Conservation (phyloP, 2,329 filamentous ascomycete genomes). For the Curvularia hawaiiensis region DNA sequence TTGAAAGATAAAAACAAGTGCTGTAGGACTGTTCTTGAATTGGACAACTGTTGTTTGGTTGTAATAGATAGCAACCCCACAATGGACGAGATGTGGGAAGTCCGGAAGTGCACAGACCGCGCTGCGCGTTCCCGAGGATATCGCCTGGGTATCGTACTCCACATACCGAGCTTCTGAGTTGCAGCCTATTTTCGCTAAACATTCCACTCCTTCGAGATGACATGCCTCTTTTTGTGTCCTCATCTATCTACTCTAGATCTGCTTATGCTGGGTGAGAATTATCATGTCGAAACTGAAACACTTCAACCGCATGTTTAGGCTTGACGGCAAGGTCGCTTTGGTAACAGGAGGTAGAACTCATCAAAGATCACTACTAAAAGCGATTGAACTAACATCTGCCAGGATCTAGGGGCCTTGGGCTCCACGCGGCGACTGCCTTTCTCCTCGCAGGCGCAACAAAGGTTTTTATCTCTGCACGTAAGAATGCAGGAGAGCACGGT, state of each 20-base stretch:
- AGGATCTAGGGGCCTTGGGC: slow-evolving; percentile 50
- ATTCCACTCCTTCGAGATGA: slow-evolving; percentile 20
- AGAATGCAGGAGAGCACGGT: slow-evolving; percentile 45
- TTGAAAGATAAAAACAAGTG: not conserved
- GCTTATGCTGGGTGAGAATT: slow-evolving; percentile 2
- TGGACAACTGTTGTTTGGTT: not conserved
- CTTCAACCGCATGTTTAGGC: slow-evolving; percentile 44
- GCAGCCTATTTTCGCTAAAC: slow-evolving; percentile 17
- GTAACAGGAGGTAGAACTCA: slow-evolving; percentile 40
- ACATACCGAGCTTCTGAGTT: slow-evolving; percentile 28
- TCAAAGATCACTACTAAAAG: not conserved
- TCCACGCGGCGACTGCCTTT: slow-evolving; percentile 48
- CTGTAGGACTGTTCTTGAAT: not conserved
- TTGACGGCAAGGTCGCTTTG: slow-evolving; percentile 47
- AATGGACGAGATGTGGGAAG: slow-evolving; percentile 17
- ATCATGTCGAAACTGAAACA: slow-evolving; percentile 41
- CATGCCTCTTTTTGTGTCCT: not conserved
- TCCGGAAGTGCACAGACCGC: slow-evolving; percentile 26
- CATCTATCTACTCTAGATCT: not conserved
- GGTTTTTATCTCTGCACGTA: slow-evolving; percentile 48
- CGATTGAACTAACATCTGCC: not conserved
- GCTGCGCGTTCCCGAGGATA: slow-evolving; percentile 30
- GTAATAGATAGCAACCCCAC: slow-evolving; percentile 21
- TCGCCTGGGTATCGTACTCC: slow-evolving; percentile 30
- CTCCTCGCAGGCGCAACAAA: slow-evolving; percentile 48